Evolutionary conservation across 495 filamentous ascomycete genomes (phyloP), one percentile per base, ranked within the genome.

Genomic region (Amphirosellinia nigrospora): DNA sequence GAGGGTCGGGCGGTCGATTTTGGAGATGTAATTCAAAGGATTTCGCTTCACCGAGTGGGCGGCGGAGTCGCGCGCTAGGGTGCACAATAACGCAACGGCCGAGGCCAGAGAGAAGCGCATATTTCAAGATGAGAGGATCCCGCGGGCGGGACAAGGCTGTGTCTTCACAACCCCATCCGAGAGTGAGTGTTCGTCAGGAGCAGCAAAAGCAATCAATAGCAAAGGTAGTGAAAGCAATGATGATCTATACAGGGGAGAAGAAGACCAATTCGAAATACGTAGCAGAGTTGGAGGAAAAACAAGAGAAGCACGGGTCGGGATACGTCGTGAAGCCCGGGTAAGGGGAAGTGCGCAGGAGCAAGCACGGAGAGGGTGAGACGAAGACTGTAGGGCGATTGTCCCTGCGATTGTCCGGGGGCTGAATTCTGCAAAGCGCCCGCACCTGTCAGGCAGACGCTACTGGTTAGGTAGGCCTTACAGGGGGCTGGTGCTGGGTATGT

Each of bases 21-120:
- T 82, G 1, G 90, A 90, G 36, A 96, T 80, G 76, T 91, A 90
- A 69, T 84, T 88, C 60, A 99, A 85, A 11, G 94, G 92, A 72
- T 90, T 90, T 68, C 94, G 86, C 60, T 89, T 87, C 70, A 88
- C 84, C 2, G 95, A 97, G 75, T 92, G 89, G 66, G 91, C 93
- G 82, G 77, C 73, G 48, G 59, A 66, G 53, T 48, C 66, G 67
- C 34, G 61, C 13, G 74, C 72, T 16, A 78, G 13, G n/a, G 71
- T 56, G n/a, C 69, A 73, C 70, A 78, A 36, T 39, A 78, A 48
- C 30, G 70, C 71, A 68, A 70, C 74, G 68, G 69, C 56, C 56
- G 74, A 62, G 66, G 72, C 70, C 43, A 78, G 50, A 39, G 75
- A 70, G 71, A 74, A 59, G 52, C 71, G 76, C 76, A 78, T 78